These are phyloP conservation scores for Fermentozyma sake DNA, from an alignment of 1,139 yeast genomes.

Conservation along the genomic window DNA sequence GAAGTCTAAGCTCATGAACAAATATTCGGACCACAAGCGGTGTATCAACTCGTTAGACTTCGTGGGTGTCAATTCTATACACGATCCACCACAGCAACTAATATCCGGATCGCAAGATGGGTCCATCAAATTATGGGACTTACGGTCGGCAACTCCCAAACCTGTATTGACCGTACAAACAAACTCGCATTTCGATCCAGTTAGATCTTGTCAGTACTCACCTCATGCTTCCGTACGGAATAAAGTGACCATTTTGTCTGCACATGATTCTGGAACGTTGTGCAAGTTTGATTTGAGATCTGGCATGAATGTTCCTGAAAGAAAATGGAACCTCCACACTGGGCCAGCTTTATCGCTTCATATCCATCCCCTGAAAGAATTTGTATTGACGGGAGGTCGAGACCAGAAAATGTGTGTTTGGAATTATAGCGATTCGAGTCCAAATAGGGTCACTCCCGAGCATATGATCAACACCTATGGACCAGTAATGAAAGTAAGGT, in stretches of 20 bases:
- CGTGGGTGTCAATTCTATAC: constrained; percentile 22
- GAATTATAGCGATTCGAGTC: constrained; percentile 47
- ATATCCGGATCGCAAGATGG: constrained; percentile 94
- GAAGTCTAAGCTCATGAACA: constrained; percentile 35
- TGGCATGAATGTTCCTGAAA: constrained; percentile 41
- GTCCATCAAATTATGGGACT: constrained; percentile 81
- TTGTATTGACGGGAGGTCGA: constrained; percentile 87
- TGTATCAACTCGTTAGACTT: constrained; percentile 81
- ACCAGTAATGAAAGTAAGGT: constrained; percentile 66
- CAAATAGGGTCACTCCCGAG: constrained; percentile 54
- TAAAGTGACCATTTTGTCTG: constrained; percentile 43
- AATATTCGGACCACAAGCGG: constrained; percentile 68
- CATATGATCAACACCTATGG: constrained; percentile 72
- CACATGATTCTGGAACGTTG: constrained; percentile 86
- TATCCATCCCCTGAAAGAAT: constrained; percentile 84
- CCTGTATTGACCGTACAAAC: constrained; percentile 43
- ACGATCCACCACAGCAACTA: constrained; percentile 52
- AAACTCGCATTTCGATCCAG: constrained; percentile 60
- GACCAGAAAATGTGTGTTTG: constrained; percentile 82
- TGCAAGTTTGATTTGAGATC: constrained; percentile 77
- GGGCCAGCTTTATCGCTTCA: constrained; percentile 87
- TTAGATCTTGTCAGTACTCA: constrained; percentile 58
- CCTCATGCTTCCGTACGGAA: constrained; percentile 39
- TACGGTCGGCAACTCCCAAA: constrained; percentile 47
- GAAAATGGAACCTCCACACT: constrained; percentile 81